Evolutionary conservation across 2,329 filamentous ascomycete genomes (phyloP), one percentile per base, ranked within the genome.

Genomic region (Calycina herbarum): DNA sequence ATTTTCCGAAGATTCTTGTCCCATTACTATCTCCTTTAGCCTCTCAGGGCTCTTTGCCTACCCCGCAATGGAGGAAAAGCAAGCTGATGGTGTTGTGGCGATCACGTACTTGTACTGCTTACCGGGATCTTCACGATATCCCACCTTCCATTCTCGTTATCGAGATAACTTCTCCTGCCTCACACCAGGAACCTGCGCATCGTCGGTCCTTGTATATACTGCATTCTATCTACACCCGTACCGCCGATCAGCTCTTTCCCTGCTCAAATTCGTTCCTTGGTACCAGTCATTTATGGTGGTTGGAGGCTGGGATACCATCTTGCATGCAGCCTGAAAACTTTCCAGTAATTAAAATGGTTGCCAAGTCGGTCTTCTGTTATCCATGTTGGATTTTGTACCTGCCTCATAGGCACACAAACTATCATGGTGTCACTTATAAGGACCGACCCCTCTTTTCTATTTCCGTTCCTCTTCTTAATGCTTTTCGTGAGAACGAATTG

Each of bases 321-420:
- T 35, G 56, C 56, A 58, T 58, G 56, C 56, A 58, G 56, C 56
- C 56, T 58, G 56, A 58, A 35, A 31, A 38, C 56, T 35, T 33
- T 24, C 27, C 24, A 38, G 57, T 11, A 38, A 38, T 59, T 38
- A 40, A 35, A 35, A 20, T 31, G 20, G 57, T 38, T 38, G 57
- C 57, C 57, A 59, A 59, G 57, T 24, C 29, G 29, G 33, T 59
- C 29, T 11, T 13, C n/a, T 20, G 29, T 59, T 7, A n/a, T 24
- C 57, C 6, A 59, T 40, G 17, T 10, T 20, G n/a, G 45, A 20
- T n/a, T 48, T 51, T 35, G 38, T 61, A 51, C 59, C 38, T 61
- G 17, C 59, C 59, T 31, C 17, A 17, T 31, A 31, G 27, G 40
- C 40, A 60, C 40, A 27, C 33, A 42, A 27, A 27, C n/a, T 27